Percentiles rank a stretch among this genome's conserved stretches.
These are phyloP conservation scores for Phytophthora chlamydospora DNA, from an alignment of 352 stramenopile genomes.

Conservation along the genomic window DNA sequence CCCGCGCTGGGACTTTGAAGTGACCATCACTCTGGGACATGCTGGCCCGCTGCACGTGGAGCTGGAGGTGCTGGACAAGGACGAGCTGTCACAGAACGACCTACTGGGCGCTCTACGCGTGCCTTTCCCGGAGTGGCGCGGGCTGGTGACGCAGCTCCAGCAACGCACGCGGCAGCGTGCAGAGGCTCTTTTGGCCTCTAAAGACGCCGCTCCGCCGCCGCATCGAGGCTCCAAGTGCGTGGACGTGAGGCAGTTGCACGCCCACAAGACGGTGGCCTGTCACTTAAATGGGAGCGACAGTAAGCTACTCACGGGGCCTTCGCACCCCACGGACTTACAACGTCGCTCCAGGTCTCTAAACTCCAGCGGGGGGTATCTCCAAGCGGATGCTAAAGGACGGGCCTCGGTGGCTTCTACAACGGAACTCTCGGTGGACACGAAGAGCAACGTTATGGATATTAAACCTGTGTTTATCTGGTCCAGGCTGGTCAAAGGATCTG, in stretches of 20 bases:
- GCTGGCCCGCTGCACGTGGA: constrained; percentile 66
- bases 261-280: constrained; percentile 11
- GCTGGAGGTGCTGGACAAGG: constrained; percentile 78
- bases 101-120: constrained; percentile 71
- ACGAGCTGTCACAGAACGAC: constrained; percentile 74
- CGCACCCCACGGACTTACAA: constrained; percentile 31
- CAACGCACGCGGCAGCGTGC: constrained; percentile 29
- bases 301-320: constrained; percentile 12
- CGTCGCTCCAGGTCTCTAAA: constrained; percentile 46
- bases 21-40: constrained; percentile 62
- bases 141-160: constrained; percentile 52
- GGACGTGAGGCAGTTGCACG: constrained; percentile 23
- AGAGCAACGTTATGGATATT: constrained; percentile 34
- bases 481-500: constrained; percentile 63
- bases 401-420: constrained; percentile 26
- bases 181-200: constrained; percentile 5
- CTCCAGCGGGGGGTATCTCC: constrained; percentile 40
- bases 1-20: constrained; percentile 74
- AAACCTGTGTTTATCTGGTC: constrained; percentile 79
- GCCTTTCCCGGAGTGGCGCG: constrained; percentile 72
- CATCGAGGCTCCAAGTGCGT: constrained; percentile 29
- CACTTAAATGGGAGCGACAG: constrained; percentile 33
- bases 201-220: not conserved
- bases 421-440: constrained; percentile 6
- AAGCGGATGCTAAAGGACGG: constrained; percentile 26